Evolutionary conservation across 164 flowering plant genomes (phyloP), one percentile per base, ranked within the genome.

Genomic region (Berberis thunbergii): DNA sequence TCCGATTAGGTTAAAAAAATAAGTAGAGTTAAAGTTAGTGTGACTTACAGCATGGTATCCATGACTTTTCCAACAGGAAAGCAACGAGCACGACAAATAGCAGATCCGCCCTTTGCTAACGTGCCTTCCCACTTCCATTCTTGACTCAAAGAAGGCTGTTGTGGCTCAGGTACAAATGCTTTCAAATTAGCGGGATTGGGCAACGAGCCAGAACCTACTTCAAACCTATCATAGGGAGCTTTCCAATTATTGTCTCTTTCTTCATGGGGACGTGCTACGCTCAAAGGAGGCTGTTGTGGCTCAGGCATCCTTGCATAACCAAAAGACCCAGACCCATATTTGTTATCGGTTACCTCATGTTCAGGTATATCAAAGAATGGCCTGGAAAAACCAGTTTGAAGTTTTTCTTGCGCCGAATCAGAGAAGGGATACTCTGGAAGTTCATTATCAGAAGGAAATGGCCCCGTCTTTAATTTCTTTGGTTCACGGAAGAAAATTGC

Each of bases 91-190:
- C 85, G 98, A 70, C 97, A 94, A 57, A 94, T 82, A 54, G 95
- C 83, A 72, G 86, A 82, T 64, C 98, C 98, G 50, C 97, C 96
- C 78, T 91, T 94, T 6, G 96, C 96, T 68, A 94, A 87, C 13
- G 85, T 86, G 13, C 98, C 98, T 74, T 87, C 93, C 98, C 98
- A 94, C 70, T 84, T 94, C 98, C 98, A 93, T 69, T 76, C 93
- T 63, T 74, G 74, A 12, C 70, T 79, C 61, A 72, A 11, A 70
- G 94, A 74, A 8, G 86, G 64, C 45, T 53, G 71, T 67, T 72
- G 81, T 46, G 71, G 60, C 45, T 86, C 91, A 53, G 86, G 78
- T 52, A 80, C 73, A 44, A 70, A 78, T 41, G 66, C 65, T 65
- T 80, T 84, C 75, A 72, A 69, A 41, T 76, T 83, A 60, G 44